Percentiles rank a stretch among this genome's conserved stretches.
Conservation (phyloP, 1,284 basidiomycete genomes). For the Coriolopsis trogii region DNA sequence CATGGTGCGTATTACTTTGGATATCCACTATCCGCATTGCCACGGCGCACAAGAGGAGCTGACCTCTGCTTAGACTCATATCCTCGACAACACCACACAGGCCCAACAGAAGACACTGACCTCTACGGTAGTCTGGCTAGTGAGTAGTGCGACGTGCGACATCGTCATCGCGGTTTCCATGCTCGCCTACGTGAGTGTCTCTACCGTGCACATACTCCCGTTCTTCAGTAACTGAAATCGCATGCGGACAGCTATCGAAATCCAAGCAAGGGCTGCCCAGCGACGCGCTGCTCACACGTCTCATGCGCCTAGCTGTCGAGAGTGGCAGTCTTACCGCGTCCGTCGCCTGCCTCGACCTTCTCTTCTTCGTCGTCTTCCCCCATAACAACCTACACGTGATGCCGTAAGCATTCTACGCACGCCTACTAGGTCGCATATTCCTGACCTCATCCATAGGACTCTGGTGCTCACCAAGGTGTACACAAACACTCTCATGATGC, state of each 20-base stretch:
- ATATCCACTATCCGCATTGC: neutral
- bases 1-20: neutral
- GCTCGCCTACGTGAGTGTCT: slow-evolving; percentile 11
- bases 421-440: neutral
- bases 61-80: neutral
- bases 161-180: slow-evolving; percentile 16
- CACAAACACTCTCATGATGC: slow-evolving; percentile 17
- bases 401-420: neutral
- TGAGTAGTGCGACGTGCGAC: slow-evolving; percentile 13
- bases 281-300: slow-evolving; percentile 1
- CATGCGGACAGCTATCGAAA: neutral
- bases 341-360: slow-evolving; percentile 11
- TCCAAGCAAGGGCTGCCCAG: neutral
- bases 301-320: slow-evolving; percentile 13
- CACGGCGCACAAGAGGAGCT: neutral
- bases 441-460: neutral
- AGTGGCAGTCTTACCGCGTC: slow-evolving; percentile 13
- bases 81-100: neutral
- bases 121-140: slow-evolving; percentile 14
- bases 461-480: slow-evolving; percentile 18
- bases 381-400: slow-evolving; percentile 16
- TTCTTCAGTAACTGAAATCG: neutral
- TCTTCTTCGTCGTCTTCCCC: slow-evolving; percentile 10
- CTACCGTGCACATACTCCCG: too few species aligned
- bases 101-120: neutral